These are phyloP conservation scores for Pinus taeda DNA, from an alignment of 75 land plant genomes.

Conservation along the genomic window DNA sequence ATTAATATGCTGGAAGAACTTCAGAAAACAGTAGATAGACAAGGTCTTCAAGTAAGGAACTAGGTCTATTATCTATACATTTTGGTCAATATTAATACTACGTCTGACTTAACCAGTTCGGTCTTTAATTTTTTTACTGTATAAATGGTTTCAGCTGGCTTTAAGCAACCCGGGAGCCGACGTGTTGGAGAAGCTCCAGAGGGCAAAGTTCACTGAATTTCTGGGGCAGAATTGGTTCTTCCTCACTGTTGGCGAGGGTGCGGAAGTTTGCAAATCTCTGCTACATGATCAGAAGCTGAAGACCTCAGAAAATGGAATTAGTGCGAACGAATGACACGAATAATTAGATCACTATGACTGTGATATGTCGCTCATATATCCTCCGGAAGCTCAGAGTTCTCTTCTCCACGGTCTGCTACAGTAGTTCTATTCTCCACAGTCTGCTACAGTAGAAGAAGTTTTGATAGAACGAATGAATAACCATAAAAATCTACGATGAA, in stretches of 20 bases:
- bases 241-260: constrained; percentile 76
- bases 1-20: constrained; percentile 76
- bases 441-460: too few relatives aligned
- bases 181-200: constrained; percentile 74
- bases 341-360: too few relatives aligned
- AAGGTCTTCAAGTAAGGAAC: constrained; percentile 60
- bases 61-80: too few relatives aligned
- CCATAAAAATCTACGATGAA: too few relatives aligned
- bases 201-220: constrained; percentile 49
- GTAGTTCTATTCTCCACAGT: too few relatives aligned
- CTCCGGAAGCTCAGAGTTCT: too few relatives aligned
- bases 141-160: constrained; percentile 54
- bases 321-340: too few relatives aligned
- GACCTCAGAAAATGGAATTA: too few relatives aligned
- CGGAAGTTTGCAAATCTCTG: constrained; percentile 52
- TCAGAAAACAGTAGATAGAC: constrained; percentile 45
- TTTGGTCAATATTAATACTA: background rate
- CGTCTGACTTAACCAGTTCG: background rate
- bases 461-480: too few relatives aligned
- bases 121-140: background rate
- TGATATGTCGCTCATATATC: too few relatives aligned
- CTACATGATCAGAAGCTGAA: constrained; percentile 33
- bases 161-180: constrained; percentile 81
- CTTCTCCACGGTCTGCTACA: too few relatives aligned
- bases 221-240: constrained; percentile 82